Evolutionary conservation across 441 rosid genomes (phyloP).

Genomic region (Adansonia rubrostipa): DNA sequence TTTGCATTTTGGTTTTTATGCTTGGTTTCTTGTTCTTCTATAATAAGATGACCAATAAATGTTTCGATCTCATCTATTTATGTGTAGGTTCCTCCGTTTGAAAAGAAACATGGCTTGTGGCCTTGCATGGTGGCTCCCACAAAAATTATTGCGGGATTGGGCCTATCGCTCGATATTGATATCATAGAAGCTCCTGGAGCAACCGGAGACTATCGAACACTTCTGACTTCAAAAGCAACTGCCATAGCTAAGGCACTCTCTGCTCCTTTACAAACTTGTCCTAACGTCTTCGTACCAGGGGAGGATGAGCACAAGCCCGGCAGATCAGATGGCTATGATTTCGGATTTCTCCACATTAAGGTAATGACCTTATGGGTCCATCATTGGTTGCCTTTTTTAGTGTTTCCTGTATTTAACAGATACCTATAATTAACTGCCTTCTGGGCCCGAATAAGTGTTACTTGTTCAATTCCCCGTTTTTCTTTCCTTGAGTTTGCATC

Average conservation of each 20-base stretch:
- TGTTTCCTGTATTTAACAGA: conserved; percentile 6
- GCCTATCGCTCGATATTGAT: conserved; percentile 91
- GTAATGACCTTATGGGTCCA: conserved; percentile 36
- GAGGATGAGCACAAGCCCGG: conserved; percentile 80
- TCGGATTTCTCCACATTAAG: conserved; percentile 91
- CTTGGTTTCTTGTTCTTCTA: neutral
- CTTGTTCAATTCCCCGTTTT: neutral
- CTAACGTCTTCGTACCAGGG: conserved; percentile 81
- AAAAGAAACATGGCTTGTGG: conserved; percentile 75
- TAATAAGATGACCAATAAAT: neutral
- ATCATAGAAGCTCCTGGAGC: conserved; percentile 88
- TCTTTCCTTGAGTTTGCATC: neutral
- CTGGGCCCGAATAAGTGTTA: neutral
- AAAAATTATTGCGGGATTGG: conserved; percentile 94
- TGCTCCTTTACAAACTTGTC: conserved; percentile 61
- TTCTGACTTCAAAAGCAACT: conserved; percentile 77
- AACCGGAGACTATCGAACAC: conserved; percentile 90
- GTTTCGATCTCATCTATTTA: neutral
- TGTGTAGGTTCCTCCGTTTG: conserved; percentile 74
- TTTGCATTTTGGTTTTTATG: conserved; percentile 27
- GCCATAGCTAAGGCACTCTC: conserved; percentile 88
- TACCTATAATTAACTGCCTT: neutral
- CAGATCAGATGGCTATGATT: conserved; percentile 78
- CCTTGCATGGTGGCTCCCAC: conserved; percentile 99
- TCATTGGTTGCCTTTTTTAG: neutral